Evolutionary conservation across 73 alveolate species (phyloP), one percentile per base, ranked within the genome.

Genomic region (Tetrahymena malaccensis): DNA sequence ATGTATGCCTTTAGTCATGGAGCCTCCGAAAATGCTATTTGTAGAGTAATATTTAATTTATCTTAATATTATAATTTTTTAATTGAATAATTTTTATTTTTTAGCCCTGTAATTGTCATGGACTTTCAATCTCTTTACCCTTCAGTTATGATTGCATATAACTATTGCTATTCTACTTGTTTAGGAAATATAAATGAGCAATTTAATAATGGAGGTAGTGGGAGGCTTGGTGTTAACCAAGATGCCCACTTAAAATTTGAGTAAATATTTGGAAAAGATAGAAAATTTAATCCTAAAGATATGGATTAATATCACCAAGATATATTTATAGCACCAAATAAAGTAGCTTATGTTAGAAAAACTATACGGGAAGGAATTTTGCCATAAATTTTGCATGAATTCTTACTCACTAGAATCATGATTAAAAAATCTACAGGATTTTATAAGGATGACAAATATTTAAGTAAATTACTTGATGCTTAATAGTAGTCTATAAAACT

Each of bases 51-150:
- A 15, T 35, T 57, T 70, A n/a, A 34, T 94, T 11, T 70, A 2
- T 25, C 16, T 27, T 56, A 6, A 22, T 0, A 5, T 19, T 19
- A 6, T 4, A 56, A 27, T 70, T n/a, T 12, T 12, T 27, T 22
- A 11, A 9, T 11, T 27, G 17, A 96, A 96, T 94, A 98, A 98
- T 93, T 95, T 94, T 85, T 97, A 97, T 95, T 97, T 97, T 94
- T 96, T 55, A 98, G 98, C 93, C 99, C 99, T 43, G 99, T 99
- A 17, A 95, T 98, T 13, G 99, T 99, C 70, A 97, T 99, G 85
- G 99, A 99, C 97, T 99, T 99, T 97, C 98, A 99, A 98, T 96
- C 99, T 94, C 96, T 98, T 93, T 98, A 98, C 96, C 99, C 99
- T 3, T 96, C 99, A 25, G 97, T 98, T 38, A 98, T 99, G 98